Evolutionary conservation across 2,329 filamentous ascomycete species (phyloP).

Genomic region (Juglanconis oblonga): DNA sequence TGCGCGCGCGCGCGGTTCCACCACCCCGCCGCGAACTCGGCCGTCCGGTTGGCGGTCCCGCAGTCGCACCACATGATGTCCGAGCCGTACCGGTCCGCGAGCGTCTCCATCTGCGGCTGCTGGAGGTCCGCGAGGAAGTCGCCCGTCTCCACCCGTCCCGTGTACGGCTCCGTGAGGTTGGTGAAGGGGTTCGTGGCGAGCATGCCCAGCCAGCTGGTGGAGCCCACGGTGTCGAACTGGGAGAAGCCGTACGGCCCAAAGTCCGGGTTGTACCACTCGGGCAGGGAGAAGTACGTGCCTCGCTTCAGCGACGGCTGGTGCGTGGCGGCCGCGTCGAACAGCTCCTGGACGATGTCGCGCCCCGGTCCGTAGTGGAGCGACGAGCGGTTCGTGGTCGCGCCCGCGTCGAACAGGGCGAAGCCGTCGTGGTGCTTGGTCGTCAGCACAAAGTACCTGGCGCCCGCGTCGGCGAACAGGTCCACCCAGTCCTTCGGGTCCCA

Average conservation of each 20-base stretch:
- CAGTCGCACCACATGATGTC: constrained; percentile 52
- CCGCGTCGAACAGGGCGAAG: constrained; percentile 42
- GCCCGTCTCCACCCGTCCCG: constrained; percentile 33
- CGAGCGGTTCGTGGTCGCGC: constrained; percentile 36
- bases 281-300: constrained; percentile 48
- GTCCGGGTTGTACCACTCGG: constrained; percentile 48
- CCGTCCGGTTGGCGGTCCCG: constrained; percentile 40
- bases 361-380: constrained; percentile 38
- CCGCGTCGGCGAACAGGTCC: constrained; percentile 49
- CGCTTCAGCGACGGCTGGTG: constrained; percentile 39
- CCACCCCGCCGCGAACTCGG: constrained; percentile 39
- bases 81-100: constrained; percentile 39
- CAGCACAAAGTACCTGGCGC: constrained; percentile 47
- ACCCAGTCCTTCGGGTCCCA: constrained; percentile 53
- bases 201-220: constrained; percentile 35
- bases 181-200: constrained; percentile 43
- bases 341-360: constrained; percentile 38
- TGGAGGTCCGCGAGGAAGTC: constrained; percentile 43
- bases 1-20: constrained; percentile 36
- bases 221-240: constrained; percentile 26
- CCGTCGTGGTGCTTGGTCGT: constrained; percentile 48
- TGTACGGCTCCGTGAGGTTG: constrained; percentile 37
- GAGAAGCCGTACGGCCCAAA: constrained; percentile 42
- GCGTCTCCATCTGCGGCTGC: constrained; percentile 44
- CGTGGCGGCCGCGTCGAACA: constrained; percentile 39